Base-by-base conservation (phyloP, 2,329 filamentous ascomycete genomes). In the Alternaria longipes region DNA sequence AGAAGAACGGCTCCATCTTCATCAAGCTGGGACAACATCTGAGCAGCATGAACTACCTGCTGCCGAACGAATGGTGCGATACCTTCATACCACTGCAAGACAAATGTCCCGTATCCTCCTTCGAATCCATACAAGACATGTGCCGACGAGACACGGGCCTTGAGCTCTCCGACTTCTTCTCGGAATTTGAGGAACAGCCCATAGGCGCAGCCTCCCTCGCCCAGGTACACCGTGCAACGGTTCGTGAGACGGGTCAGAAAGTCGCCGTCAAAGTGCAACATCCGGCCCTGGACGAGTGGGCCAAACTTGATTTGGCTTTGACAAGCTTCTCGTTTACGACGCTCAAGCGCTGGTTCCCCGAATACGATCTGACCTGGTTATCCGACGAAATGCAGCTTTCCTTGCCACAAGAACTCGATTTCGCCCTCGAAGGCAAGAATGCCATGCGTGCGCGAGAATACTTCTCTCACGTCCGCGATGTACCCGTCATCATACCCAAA, bases 231-330 rank as follows among this genome's bases (percentile, higher is more conserved):
- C 83, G 94, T 45, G 95, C 94, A 6, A 92, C 88, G 0, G 82
- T 97, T 54, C 92, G 90, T 71, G 92, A 91, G 63, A 92, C 88
- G 0, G 92, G 92, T 6, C 90, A 93, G 78, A 90, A 89, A 72
- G 95, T 99, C 9, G 95, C 95, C 0, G 95, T 99, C 72, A 99
- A 99, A 80, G 90, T 99, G 11, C 95, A 99, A 77, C 95, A 99
- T 80, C 95, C 95, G 1, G 86, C 88, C 4, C 82, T 99, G 56
- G 91, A 93, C 63, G 91, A 96, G 79, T 99, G 93, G 92, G 91
- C 93, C 16, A 91, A 89, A 26, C 84, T 99, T 11, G 95, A 99
- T 78, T 85, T 98, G 67, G 88, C 90, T 3, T 83, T 99, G 63
- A 99, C 95, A 5, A 84, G 87, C 38, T 96, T 95, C 72, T 96